Base-by-base conservation (phyloP, 106 monocot species). In the Iris macrosiphon region DNA sequence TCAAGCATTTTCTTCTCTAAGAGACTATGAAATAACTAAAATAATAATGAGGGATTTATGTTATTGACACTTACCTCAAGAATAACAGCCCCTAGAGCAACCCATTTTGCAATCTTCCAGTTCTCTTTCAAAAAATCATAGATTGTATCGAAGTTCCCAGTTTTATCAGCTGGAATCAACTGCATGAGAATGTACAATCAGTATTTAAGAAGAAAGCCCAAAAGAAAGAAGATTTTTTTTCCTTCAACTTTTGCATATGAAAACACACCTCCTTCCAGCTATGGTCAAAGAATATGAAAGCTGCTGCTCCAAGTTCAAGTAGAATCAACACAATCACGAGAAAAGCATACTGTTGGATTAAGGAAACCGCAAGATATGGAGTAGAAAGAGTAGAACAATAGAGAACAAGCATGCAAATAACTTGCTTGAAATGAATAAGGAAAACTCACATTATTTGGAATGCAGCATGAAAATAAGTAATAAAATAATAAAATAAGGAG, bases 71-170 rank as follows among this genome's bases (percentile, higher is more conserved):
- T 64, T 56, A 94, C 94, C 88, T 95, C 70, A 6, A 88, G 62
- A 61, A 73, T 45, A 65, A 95, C 79, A 67, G 57, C 75, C 37
- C 88, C 89, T 20, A 95, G 55, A 57, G 82, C 85, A 74, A 85
- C 89, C 94, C 94, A 95, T 59, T 70, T 88, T 31, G 53, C 76
- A 69, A 89, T 89, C 39, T 89, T 71, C 94, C 94, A 89, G 45
- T 95, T 72, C 10, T 76, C 67, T 8, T 66, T 58, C 58, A 95
- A 62, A 67, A 95, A 95, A 45, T 66, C 59, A 74, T 95, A 95
- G 37, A 95, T 95, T 51, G 32, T 68, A 13, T 71, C 73, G 45
- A 95, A 89, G 53, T 89, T 67, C 26, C 89, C 81, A 57, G 94
- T 89, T 61, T 84, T 95, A 58, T 95, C 94, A 37, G 14, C 59